Base-by-base conservation (phyloP, 78 protist species). In the Dictyostelium citrinum region DNA sequence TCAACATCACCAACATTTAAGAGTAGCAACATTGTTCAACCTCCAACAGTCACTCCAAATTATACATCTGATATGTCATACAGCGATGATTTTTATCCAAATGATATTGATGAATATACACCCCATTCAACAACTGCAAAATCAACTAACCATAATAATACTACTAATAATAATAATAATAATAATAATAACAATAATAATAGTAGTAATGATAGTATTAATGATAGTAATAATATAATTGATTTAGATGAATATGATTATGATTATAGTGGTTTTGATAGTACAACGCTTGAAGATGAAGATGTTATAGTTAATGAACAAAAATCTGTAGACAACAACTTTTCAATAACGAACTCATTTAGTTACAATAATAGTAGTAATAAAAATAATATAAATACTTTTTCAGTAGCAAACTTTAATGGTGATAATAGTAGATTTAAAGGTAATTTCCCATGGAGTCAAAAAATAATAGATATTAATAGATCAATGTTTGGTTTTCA, bases 371-470 rank as follows among this genome's bases (percentile, higher is more conserved):
- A 70, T 31, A 68, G 31, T 67, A 67, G 17, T 68, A 68, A 1
- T 33, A 29, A 29, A 16, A 17, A 6, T 33, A 11, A 24, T 24
- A 5, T 17, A 12, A 49, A 20, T 31, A 5, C 2, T 33, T 5
- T 80, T 33, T 1, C 10, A 55, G 7, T n/a, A 7, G 33, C 29
- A 55, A 61, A 55, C 33, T 17, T 29, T 17, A 78, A 72, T 9
- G 12, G 9, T 45, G 82, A 84, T 22, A 29, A 14, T 4, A 12
- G 68, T 14, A 55, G 39, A 29, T 90, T 31, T 14, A 29, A 14
- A 27, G 82, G 90, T 51, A 49, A 22, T 7, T 90, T 81, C 46
- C 58, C 67, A 51, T 93, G 96, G 96, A 71, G 90, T 14, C 37
- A 77, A 22, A 16, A 84, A 14, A 68, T 85, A 31, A 20, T 61